Evolutionary conservation across 2,329 filamentous ascomycete genomes (phyloP).

Genomic region (Alternaria arbusti): DNA sequence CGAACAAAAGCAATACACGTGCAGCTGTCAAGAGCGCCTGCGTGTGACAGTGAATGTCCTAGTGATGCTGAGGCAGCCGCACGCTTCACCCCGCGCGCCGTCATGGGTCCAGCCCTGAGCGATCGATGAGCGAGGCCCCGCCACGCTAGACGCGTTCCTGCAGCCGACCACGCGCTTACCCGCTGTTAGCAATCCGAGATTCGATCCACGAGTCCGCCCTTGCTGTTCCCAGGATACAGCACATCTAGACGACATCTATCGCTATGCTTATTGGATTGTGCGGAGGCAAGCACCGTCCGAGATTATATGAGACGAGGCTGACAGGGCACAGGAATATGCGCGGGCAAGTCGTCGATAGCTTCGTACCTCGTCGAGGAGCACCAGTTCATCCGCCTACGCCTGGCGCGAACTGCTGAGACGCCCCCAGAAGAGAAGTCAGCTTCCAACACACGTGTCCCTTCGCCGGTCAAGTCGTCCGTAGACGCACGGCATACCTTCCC

Average conservation of each 20-base stretch:
- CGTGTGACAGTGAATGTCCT: constrained; percentile 28
- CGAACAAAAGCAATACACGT: constrained; percentile 25
- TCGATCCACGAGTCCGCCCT: not conserved
- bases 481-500: constrained; percentile 47
- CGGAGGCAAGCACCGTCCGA: constrained; percentile 36
- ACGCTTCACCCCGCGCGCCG: constrained; percentile 14
- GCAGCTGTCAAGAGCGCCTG: constrained; percentile 31
- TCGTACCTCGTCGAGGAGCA: constrained; percentile 85
- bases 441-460: constrained; percentile 46
- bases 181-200: not conserved
- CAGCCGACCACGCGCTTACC: constrained; percentile 20
- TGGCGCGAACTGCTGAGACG: constrained; percentile 54
- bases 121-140: constrained; percentile 14
- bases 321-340: constrained; percentile 74
- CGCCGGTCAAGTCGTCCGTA: not conserved
- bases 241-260: not conserved
- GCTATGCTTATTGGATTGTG: constrained; percentile 79
- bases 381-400: constrained; percentile 75
- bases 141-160: constrained; percentile 33
- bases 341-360: constrained; percentile 89
- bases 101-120: constrained; percentile 9
- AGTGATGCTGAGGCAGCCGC: not conserved
- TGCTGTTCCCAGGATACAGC: not conserved
- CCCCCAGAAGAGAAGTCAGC: constrained; percentile 53
- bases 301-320: constrained; percentile 9